Conservation (phyloP, 2,329 filamentous ascomycete species). For the Pyricularia grisea region DNA sequence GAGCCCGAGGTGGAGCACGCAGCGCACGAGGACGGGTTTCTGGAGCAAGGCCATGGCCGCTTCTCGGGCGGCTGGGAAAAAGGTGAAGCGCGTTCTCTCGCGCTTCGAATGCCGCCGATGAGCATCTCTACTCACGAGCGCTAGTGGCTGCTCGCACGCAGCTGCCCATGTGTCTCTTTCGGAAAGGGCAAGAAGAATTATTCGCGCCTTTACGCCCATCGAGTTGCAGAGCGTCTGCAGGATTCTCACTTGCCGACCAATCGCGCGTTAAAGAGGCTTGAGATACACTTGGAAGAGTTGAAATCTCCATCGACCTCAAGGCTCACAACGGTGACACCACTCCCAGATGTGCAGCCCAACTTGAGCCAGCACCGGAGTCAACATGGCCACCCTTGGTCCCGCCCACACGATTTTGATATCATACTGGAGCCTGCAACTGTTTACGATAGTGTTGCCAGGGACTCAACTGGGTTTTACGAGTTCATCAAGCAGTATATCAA, state of each 20-base stretch:
- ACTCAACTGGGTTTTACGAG: background rate
- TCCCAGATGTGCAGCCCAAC: background rate
- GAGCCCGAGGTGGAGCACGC: constrained; percentile 18
- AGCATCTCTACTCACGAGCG: background rate
- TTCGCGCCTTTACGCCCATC: background rate
- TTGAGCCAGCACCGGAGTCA: background rate
- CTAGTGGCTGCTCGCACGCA: constrained; percentile 5
- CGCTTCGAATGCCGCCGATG: background rate
- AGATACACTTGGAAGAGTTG: background rate
- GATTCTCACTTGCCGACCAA: background rate
- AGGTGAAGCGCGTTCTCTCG: background rate
- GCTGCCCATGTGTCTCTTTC: background rate
- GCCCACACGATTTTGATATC: background rate
- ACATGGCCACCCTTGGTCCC: background rate
- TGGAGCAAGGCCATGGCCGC: constrained; percentile 25
- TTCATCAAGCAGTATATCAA: background rate
- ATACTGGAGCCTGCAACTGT: background rate
- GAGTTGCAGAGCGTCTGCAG: background rate
- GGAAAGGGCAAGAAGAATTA: background rate
- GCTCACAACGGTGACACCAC: background rate
- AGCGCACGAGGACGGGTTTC: constrained; percentile 25
- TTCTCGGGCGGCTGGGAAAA: constrained; percentile 23
- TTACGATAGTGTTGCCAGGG: background rate
- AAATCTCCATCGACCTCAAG: background rate
- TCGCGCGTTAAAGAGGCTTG: background rate